A percentile compares a stretch with the other conserved stretches of the same genome.
phyloP scores from a whole-genome alignment of 2,329 filamentous ascomycete species.

The Fusarium domesticum region DNA sequence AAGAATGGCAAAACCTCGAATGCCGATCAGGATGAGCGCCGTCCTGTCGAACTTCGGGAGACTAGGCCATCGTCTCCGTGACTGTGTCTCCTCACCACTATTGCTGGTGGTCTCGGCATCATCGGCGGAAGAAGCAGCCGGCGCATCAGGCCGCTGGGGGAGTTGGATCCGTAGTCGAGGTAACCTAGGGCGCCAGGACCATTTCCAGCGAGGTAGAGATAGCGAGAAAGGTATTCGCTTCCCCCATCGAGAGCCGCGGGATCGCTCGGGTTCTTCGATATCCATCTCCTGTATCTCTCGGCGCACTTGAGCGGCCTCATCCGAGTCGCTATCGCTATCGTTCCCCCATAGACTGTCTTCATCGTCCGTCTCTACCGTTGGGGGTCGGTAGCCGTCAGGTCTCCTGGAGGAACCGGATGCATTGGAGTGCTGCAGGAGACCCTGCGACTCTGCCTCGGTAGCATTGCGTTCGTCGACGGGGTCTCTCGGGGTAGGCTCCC shows the following conservation, averaged over 20 bases:
- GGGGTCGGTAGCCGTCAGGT: slow-evolving; percentile 65
- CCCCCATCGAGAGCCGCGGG: slow-evolving; percentile 48
- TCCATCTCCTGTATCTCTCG: slow-evolving; percentile 89
- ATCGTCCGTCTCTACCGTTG: slow-evolving; percentile 76
- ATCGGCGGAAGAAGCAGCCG: slow-evolving; percentile 23
- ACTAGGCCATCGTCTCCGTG: slow-evolving; percentile 23
- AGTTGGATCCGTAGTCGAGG: slow-evolving; percentile 51
- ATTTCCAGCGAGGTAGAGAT: slow-evolving; percentile 54
- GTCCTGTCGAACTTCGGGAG: slow-evolving; percentile 43
- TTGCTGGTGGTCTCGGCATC: slow-evolving; percentile 26
- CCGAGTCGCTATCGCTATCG: slow-evolving; percentile 43
- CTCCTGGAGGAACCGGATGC: slow-evolving; percentile 42
- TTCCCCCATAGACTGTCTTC: slow-evolving; percentile 57
- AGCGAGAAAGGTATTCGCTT: slow-evolving; percentile 55
- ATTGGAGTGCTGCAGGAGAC: slow-evolving; percentile 60
- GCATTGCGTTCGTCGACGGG: slow-evolving; percentile 56
- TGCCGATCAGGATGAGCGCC: slow-evolving; percentile 59
- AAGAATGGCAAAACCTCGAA: slow-evolving; percentile 70
- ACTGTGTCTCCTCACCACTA: slow-evolving; percentile 28
- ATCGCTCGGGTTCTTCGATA: slow-evolving; percentile 63
- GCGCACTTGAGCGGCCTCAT: slow-evolving; percentile 65
- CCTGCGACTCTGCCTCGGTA: slow-evolving; percentile 73
- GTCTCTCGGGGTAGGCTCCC: slow-evolving; percentile 31
- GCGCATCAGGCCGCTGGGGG: slow-evolving; percentile 36
- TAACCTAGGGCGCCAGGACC: slow-evolving; percentile 52